Evolutionary conservation across 495 filamentous ascomycete species (phyloP).

Genomic region (Cercophora newfieldiana): DNA sequence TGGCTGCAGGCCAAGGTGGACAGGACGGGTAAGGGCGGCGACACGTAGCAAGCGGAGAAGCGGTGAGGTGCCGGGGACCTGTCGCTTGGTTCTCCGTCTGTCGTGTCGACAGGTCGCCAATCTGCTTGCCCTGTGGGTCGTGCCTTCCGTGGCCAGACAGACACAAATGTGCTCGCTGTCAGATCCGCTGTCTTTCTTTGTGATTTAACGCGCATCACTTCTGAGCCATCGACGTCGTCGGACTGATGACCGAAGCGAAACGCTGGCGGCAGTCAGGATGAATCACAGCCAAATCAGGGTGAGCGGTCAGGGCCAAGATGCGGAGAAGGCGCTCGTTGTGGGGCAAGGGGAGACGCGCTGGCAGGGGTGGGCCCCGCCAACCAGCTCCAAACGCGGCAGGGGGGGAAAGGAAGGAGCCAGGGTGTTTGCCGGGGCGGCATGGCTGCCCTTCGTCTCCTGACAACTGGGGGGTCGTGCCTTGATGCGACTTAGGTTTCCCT

Average conservation of each 20-base stretch:
- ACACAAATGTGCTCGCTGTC: not conserved
- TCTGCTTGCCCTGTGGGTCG: not conserved
- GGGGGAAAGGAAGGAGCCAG: no score
- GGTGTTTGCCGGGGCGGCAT: not conserved
- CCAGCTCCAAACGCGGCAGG: no score
- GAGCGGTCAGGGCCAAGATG: not conserved
- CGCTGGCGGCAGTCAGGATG: not conserved
- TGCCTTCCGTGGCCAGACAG: not conserved
- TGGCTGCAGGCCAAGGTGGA: not conserved
- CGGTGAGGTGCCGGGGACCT: slow-evolving; percentile 1
- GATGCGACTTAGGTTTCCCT: not conserved
- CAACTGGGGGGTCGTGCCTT: not conserved
- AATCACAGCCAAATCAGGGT: not conserved
- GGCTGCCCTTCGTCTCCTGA: not conserved
- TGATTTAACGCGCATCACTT: not conserved
- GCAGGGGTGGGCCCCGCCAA: not conserved
- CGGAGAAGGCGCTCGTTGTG: not conserved
- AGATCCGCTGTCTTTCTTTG: not conserved
- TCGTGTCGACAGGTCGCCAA: not conserved
- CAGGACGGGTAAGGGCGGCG: not conserved
- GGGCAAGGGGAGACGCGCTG: not conserved
- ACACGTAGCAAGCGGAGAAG: slow-evolving; percentile 2
- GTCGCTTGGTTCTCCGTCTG: not conserved
- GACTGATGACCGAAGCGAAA: not conserved
- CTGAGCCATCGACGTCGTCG: not conserved